Base-by-base conservation (phyloP, 176 grass and related monocot species). In the Elymus sibiricus region DNA sequence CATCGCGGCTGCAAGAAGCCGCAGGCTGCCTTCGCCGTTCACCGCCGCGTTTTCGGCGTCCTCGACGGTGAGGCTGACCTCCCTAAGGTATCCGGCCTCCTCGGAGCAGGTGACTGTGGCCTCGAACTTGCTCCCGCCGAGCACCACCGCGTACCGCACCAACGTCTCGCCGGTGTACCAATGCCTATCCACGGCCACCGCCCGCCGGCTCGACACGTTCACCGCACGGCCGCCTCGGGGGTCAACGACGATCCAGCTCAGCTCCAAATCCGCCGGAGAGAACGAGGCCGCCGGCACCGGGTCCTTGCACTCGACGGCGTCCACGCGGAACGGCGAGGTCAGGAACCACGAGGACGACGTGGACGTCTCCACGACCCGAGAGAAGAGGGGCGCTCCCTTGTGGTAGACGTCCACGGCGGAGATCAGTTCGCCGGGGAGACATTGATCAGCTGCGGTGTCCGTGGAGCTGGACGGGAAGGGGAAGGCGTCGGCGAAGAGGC, bases 241-340 rank as follows among this genome's bases (percentile, higher is more conserved):
- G 82, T 93, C 91, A 34, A 90, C 21, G 13, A 83, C 19, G 10
- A 88, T 22, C 91, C 91, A 93, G 88, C 85, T 93, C 13, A 93
- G 82, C 63, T 84, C 86, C 65, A 93, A 46, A 11, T 90, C 88
- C 10, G 79, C 88, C 1, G 91, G 82, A 3, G 91, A 19, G 7
- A 31, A 6, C 34, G 56, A 10, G 22, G 68, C 16, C 3, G 75
- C 11, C 16, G 79, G n/a, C 65, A 22, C 21, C 32, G 85, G 70
- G n/a, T 58, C 53, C 53, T 58, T 58, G 53, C 53, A 58, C 53
- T 58, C 53, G 53, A 58, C 19, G 19, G 53, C 88, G 82, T 93
- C 91, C 78, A 93, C 64, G 44, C 78, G 27, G 86, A 93, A 93
- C 11, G 91, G 91, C 24, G 88, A 87, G 78, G 77, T 24, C 72